phyloP scores from a whole-genome alignment of 208 protist species.

The Willaertia magna region DNA sequence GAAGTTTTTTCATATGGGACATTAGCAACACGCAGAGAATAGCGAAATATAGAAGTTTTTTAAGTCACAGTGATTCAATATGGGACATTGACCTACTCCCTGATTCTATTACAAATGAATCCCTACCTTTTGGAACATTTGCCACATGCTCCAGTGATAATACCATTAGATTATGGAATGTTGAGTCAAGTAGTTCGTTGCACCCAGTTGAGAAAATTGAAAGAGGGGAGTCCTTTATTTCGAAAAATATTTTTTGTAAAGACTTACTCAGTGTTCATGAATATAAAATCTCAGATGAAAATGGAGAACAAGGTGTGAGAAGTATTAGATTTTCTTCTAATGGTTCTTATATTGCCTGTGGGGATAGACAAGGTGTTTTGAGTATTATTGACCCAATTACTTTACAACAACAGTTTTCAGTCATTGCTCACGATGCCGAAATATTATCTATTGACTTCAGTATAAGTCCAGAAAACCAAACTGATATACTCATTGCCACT shows the following conservation, averaged over 20 bases:
- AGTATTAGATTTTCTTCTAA: conserved; percentile 14
- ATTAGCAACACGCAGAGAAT: conserved; percentile 14
- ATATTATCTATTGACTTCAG: conserved; percentile 23
- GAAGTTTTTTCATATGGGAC: conserved; percentile 23
- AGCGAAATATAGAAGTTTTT: conserved; percentile 17
- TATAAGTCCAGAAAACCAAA: neutral
- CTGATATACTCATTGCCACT: conserved; percentile 2
- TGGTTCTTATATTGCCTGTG: conserved; percentile 14
- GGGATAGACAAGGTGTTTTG: conserved; percentile 19
- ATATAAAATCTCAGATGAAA: neutral
- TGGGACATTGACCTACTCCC: conserved; percentile 26
- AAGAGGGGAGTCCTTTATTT: neutral
- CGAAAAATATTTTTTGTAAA: conserved; percentile 1
- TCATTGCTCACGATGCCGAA: conserved; percentile 15
- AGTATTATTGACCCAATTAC: neutral
- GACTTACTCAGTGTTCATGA: conserved; percentile 10
- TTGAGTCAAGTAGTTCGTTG: neutral
- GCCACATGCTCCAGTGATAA: conserved; percentile 20
- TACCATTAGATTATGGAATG: conserved; percentile 29
- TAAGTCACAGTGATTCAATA: conserved; percentile 15
- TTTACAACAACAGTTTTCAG: neutral
- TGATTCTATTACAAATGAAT: neutral
- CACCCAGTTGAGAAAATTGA: neutral
- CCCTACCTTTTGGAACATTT: conserved; percentile 18
- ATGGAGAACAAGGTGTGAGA: conserved; percentile 13